Percentiles rank a stretch among this genome's conserved stretches.
phyloP scores from a whole-genome alignment of 257 asterid species.

The Henckelia pumila region DNA sequence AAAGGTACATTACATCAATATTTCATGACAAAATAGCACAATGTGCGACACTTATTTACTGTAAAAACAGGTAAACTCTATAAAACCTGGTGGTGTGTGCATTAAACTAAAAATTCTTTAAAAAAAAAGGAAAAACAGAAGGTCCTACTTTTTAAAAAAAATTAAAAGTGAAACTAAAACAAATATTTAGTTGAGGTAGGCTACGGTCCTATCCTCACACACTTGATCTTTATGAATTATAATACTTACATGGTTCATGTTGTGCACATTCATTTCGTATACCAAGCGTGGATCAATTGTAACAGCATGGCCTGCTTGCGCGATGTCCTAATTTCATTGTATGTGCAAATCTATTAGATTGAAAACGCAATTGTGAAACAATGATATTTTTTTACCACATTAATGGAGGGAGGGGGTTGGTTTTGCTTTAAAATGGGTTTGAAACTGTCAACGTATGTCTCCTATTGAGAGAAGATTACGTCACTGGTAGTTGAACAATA shows the following conservation, averaged over 20 bases:
- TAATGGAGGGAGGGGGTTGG: too few relatives aligned
- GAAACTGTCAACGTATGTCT: too few relatives aligned
- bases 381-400: too few relatives aligned
- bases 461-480: too few relatives aligned
- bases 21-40: background rate
- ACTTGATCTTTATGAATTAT: background rate
- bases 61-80: background rate
- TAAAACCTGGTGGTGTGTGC: background rate
- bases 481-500: too few relatives aligned
- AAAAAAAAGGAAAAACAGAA: too few relatives aligned
- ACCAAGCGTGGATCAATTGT: conserved; percentile 13
- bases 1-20: background rate
- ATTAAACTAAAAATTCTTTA: background rate
- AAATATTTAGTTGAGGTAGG: background rate
- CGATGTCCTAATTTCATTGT: conserved; percentile 1
- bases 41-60: background rate
- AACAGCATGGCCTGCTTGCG: background rate
- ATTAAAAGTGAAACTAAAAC: background rate
- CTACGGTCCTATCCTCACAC: background rate
- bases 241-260: conserved; percentile 25
- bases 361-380: background rate
- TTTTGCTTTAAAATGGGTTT: too few relatives aligned
- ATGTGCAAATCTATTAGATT: background rate
- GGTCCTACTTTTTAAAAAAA: background rate
- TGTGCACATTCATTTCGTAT: conserved; percentile 21